Conservation (phyloP, 2,329 filamentous ascomycete genomes). For the Penicillium nordicum region DNA sequence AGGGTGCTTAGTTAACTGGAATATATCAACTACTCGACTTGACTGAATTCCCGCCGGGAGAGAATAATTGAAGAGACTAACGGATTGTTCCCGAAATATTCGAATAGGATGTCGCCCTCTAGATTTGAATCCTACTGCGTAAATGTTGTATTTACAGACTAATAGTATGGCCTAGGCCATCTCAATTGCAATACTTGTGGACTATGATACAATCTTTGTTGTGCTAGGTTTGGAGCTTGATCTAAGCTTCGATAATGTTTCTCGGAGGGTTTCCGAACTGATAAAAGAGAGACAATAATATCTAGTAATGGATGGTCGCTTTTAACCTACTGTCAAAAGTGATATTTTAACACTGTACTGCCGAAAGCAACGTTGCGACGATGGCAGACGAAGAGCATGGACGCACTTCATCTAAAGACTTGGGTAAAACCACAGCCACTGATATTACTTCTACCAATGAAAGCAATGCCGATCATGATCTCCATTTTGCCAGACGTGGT, state of each 20-base stretch:
- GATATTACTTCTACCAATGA: neutral
- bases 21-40: neutral
- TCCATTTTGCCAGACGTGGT: slow-evolving; percentile 22
- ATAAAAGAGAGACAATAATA: neutral
- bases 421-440: slow-evolving; percentile 4
- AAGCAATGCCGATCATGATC: neutral
- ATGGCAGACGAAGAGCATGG: slow-evolving; percentile 2
- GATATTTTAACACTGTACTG: neutral
- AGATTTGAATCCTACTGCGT: too few species aligned
- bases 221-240: neutral
- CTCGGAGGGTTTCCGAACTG: slow-evolving; percentile 5
- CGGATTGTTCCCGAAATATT: neutral
- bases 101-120: neutral
- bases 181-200: slow-evolving; percentile 8
- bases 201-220: slow-evolving; percentile 6
- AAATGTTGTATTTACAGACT: neutral
- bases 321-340: neutral
- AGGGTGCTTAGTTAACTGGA: neutral
- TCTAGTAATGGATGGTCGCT: neutral
- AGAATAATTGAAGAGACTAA: neutral
- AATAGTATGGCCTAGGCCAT: neutral
- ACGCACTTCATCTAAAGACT: neutral
- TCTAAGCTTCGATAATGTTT: neutral
- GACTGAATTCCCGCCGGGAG: neutral
- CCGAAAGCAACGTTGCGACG: neutral